Evolutionary conservation across 176 grass and related monocot species (phyloP), one percentile per base, ranked within the genome.

Genomic region (Aegilops bicornis): DNA sequence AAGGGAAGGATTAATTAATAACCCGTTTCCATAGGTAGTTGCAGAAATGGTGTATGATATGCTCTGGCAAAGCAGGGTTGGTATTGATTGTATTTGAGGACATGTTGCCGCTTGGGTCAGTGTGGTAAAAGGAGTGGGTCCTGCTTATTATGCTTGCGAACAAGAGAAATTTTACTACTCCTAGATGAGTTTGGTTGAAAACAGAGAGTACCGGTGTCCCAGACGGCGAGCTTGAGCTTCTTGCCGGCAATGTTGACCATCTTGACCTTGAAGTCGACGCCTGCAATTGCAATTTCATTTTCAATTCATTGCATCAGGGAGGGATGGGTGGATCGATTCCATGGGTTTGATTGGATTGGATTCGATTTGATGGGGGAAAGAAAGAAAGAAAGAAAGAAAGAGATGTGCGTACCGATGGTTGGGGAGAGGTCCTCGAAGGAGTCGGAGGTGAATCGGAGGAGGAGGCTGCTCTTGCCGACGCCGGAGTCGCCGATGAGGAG

Each of bases 201-300:
- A 35, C 3, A 33, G 32, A 35, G 33, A 35, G 27, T 31, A 35
- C 97, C 97, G 72, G 97, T 99, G 79, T 99, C 94, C 97, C 97
- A 99, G 56, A 99, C 89, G 31, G 97, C 97, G 85, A 99, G 97
- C 83, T 99, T 99, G 72, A 99, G 89, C 62, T 92, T 96, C 87
- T 97, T 96, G 48, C 94, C 97, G 48, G 87, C 94, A 75, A 94
- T 91, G 69, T 79, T 90, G 47, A 99, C 90, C 92, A 99, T 99
- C 78, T 99, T 99, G 15, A 99, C 97, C 92, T 99, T 99, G 83
- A 97, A 99, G 77, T 99, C 97, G 67, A 99, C 94, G 81, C 97
- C 97, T 99, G 69, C 8, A 76, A 45, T 33, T 31, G 3, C n/a
- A 31, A 31, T n/a, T n/a, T n/a, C n/a, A n/a, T n/a, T n/a, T n/a